Evolutionary conservation across 2,329 filamentous ascomycete genomes (phyloP).

Genomic region (Penicillium rolfsii): DNA sequence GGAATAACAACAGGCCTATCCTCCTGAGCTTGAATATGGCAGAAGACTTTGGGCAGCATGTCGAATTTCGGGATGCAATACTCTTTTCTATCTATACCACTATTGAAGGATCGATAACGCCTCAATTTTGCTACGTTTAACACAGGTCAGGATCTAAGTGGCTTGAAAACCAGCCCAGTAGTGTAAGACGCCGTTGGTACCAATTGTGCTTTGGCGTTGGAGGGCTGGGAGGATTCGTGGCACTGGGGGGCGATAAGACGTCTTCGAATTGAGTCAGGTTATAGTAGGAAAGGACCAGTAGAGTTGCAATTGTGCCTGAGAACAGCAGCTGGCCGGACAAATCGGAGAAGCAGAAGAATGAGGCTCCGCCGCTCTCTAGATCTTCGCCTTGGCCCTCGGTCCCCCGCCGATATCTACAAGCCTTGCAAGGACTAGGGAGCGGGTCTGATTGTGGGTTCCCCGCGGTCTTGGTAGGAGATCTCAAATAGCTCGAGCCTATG

Average conservation of each 20-base stretch:
- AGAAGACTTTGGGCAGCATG: constrained; percentile 6
- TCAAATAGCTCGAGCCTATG: constrained; percentile 14
- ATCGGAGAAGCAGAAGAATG: constrained; percentile 9
- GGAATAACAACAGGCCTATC: constrained; percentile 20
- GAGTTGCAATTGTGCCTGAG: background rate
- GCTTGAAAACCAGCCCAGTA: constrained; percentile 30
- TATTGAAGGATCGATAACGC: constrained; percentile 15
- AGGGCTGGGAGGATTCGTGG: constrained; percentile 21
- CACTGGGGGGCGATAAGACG: constrained; percentile 6
- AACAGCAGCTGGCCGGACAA: background rate
- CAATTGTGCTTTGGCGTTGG: constrained; percentile 23
- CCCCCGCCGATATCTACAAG: constrained; percentile 16
- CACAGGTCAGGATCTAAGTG: constrained; percentile 15
- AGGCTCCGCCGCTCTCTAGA: constrained; percentile 9
- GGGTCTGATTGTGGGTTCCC: constrained; percentile 8
- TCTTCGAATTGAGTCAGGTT: background rate
- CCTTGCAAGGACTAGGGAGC: constrained; percentile 2
- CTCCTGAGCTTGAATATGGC: constrained; percentile 19
- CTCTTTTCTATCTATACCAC: background rate
- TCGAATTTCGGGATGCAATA: constrained; percentile 14
- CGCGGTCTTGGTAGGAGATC: constrained; percentile 11
- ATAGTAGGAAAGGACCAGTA: constrained; percentile 16
- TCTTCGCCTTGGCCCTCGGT: constrained; percentile 13
- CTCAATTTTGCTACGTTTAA: constrained; percentile 9
- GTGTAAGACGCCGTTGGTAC: constrained; percentile 26